These are phyloP conservation scores for Priceomyces fermenticarens DNA, from an alignment of 805 yeast species.

Conservation along the genomic window DNA sequence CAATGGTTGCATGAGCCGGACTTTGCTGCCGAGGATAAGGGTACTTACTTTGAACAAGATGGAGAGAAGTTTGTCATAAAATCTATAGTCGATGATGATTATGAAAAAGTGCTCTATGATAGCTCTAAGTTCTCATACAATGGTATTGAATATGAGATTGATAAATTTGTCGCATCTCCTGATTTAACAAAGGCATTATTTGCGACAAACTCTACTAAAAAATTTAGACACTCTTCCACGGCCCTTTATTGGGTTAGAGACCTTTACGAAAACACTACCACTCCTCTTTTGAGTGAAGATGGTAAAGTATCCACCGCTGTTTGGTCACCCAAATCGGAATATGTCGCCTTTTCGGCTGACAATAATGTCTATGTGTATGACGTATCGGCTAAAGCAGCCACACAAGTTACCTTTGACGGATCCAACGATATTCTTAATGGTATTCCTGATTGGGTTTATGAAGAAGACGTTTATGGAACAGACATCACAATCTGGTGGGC, in stretches of 20 bases:
- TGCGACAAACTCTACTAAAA: conserved; percentile 57
- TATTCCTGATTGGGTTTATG: conserved; percentile 81
- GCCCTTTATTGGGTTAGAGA: conserved; percentile 65
- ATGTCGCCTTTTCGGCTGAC: conserved; percentile 53
- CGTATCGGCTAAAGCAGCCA: conserved; percentile 19
- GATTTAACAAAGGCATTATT: conserved; percentile 57
- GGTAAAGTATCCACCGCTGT: conserved; percentile 47
- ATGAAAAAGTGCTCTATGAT: conserved; percentile 46
- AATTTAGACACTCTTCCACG: conserved; percentile 70
- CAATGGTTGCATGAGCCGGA: conserved; percentile 68
- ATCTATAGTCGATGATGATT: conserved; percentile 45
- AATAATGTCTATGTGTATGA: conserved; percentile 54
- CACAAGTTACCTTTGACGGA: conserved; percentile 52
- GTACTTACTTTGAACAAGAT: conserved; percentile 57
- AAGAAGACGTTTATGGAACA: conserved; percentile 65
- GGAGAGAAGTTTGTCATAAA: conserved; percentile 52
- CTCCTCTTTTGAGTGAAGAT: conserved; percentile 15
- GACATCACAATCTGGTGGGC: conserved; percentile 74
- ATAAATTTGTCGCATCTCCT: conserved; percentile 62
- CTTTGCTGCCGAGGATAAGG: conserved; percentile 53
- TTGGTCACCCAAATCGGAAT: conserved; percentile 61
- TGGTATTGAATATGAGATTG: conserved; percentile 44
- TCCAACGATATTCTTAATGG: conserved; percentile 55
- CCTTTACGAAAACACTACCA: conserved; percentile 31
- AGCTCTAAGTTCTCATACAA: conserved; percentile 44